Conservation (phyloP, 2,329 filamentous ascomycete species). For the Metarhizium rileyi region DNA sequence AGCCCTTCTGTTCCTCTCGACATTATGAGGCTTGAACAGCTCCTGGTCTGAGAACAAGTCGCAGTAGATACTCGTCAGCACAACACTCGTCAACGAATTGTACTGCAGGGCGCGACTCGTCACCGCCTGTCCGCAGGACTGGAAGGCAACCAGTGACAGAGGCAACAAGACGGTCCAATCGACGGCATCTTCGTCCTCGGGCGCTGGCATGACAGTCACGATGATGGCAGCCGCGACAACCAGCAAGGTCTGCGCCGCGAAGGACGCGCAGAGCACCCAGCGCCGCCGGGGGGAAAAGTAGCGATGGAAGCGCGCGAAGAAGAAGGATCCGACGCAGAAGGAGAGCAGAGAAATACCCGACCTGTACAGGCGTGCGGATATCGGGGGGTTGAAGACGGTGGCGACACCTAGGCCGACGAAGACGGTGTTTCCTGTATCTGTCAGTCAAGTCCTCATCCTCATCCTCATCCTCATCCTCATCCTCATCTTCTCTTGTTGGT, state of each 20-base stretch:
- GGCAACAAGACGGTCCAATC: constrained; percentile 55
- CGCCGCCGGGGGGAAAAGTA: constrained; percentile 49
- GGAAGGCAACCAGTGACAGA: constrained; percentile 62
- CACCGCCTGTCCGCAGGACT: constrained; percentile 71
- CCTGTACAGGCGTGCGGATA: constrained; percentile 33
- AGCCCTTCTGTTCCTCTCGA: constrained; percentile 40
- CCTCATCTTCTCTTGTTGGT: no score
- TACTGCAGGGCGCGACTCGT: constrained; percentile 60
- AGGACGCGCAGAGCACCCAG: constrained; percentile 55
- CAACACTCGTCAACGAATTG: constrained; percentile 65
- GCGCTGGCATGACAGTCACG: constrained; percentile 34
- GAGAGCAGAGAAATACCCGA: constrained; percentile 58
- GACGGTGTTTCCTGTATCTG: constrained; percentile 57
- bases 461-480: no score
- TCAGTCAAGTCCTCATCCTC: neutral
- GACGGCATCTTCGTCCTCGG: constrained; percentile 31
- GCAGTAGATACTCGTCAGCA: constrained; percentile 73
- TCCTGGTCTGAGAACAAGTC: constrained; percentile 62
- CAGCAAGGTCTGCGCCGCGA: constrained; percentile 40
- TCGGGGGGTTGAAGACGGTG: constrained; percentile 31
- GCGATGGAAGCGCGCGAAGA: constrained; percentile 61
- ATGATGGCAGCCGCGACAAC: constrained; percentile 43
- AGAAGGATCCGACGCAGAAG: constrained; percentile 64
- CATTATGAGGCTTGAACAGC: constrained; percentile 34
- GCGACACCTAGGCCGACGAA: constrained; percentile 68